Evolutionary conservation across 1,139 yeast genomes (phyloP), one percentile per base, ranked within the genome.

Genomic region (Yamadazyma atlantica): DNA sequence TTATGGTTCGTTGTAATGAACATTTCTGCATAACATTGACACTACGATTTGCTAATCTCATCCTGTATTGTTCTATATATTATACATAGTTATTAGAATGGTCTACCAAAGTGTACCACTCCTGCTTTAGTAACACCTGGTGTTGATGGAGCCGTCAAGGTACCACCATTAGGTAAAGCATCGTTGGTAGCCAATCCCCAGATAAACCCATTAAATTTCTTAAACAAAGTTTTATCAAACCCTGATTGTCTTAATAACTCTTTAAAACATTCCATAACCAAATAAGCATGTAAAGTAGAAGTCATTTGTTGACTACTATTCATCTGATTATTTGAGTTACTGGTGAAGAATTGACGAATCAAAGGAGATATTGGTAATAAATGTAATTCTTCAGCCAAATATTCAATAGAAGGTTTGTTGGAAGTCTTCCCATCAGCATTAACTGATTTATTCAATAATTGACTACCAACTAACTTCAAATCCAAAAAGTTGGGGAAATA

Each of bases 401-500:
- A 71, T 51, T 71, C 76, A 28, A 71, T 69, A 7, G 74, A 69
- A 11, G 77, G 75, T 45, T 71, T 71, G 40, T 64, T 66, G 36
- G 54, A 47, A 13, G 52, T 46, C 29, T 45, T 49, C 12, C 46
- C 55, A 19, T 52, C 56, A n/a, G 48, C 51, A 34, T 42, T 40
- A 16, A 40, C 41, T 12, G 50, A 29, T 34, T 60, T 60, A 18
- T 39, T 48, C 42, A 69, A 58, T 31, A 79, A 59, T 35, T 73
- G 71, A 48, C 78, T 82, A 37, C 94, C 84, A 35, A 92, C 73
- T 45, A 80, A 75, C 59, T 92, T 92, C 54, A 92, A 77, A 58
- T 92, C 98, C 61, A 79, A 89, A 37, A 86, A 78, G 42, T 77
- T 80, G 15, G 97, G 96, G 68, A 92, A 87, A 57, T 78, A 88